Evolutionary conservation across 768 basidiomycete species (phyloP).

Genomic region (Gelatoporia subvermispora): DNA sequence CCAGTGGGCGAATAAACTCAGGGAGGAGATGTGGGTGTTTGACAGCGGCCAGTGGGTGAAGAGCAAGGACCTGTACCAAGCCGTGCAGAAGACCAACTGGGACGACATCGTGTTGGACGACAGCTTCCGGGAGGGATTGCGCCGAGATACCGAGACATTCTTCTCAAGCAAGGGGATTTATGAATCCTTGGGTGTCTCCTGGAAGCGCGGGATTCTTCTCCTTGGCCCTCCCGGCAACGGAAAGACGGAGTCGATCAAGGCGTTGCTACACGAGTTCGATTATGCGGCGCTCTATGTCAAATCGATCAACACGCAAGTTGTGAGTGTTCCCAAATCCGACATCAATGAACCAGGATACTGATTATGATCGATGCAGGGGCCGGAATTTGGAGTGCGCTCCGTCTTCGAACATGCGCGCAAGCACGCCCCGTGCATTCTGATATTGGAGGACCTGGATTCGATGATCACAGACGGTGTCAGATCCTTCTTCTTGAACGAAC

Average conservation of each 20-base stretch:
- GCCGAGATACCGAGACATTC: slow-evolving; percentile 35
- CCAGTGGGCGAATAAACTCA: slow-evolving; percentile 7
- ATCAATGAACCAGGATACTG: too few species aligned
- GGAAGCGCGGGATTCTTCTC: slow-evolving; percentile 25
- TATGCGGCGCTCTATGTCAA: slow-evolving; percentile 11
- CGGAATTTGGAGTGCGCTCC: slow-evolving; percentile 24
- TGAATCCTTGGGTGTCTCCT: slow-evolving; percentile 33
- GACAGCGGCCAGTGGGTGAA: slow-evolving; percentile 31
- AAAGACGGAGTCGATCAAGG: slow-evolving; percentile 33
- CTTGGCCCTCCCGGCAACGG: slow-evolving; percentile 34
- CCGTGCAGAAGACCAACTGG: slow-evolving; percentile 28
- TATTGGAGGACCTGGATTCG: slow-evolving; percentile 40
- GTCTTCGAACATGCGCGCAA: slow-evolving; percentile 34
- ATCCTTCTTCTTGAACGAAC: slow-evolving; percentile 40
- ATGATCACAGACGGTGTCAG: slow-evolving; percentile 34
- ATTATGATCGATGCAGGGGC: slow-evolving; percentile 8
- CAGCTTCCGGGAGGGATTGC: slow-evolving; percentile 28
- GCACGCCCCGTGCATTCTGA: slow-evolving; percentile 27
- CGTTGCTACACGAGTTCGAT: slow-evolving; percentile 23
- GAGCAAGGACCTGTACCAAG: slow-evolving; percentile 18
- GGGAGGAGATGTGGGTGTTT: slow-evolving; percentile 34
- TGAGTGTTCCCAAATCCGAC: too few species aligned
- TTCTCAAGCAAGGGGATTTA: slow-evolving; percentile 34
- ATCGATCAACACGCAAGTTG: neutral
- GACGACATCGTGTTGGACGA: slow-evolving; percentile 30